Evolutionary conservation across 257 asterid species (phyloP).

Genomic region (Capsicum chinense): DNA sequence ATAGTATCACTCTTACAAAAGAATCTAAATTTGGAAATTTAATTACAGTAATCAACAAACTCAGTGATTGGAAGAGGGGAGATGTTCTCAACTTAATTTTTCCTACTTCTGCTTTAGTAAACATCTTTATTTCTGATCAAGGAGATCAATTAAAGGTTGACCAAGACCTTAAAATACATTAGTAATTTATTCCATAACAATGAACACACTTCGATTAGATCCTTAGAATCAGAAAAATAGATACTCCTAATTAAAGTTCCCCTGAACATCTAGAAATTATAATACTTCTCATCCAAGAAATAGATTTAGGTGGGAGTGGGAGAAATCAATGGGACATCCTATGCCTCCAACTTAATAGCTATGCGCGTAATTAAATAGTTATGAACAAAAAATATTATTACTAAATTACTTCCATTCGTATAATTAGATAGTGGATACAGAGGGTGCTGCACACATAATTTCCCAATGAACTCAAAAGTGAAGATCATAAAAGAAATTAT

Average conservation of each 20-base stretch:
- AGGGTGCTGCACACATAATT: neutral
- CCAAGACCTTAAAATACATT: neutral
- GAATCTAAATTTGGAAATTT: neutral
- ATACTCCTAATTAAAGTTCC: neutral
- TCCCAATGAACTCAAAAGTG: too few species aligned
- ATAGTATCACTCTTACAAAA: neutral
- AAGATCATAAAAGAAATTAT: too few species aligned
- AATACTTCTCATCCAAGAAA: neutral
- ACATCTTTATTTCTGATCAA: neutral
- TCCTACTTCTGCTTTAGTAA: constrained; percentile 14
- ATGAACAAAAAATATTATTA: neutral
- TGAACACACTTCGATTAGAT: neutral
- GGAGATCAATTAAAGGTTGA: neutral
- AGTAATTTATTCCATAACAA: neutral
- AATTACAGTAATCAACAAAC: neutral
- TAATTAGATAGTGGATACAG: neutral
- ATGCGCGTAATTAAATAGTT: neutral
- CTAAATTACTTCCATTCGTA: neutral
- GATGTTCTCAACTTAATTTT: neutral
- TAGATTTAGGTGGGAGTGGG: neutral
- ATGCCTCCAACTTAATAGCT: neutral
- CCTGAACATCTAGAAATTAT: neutral
- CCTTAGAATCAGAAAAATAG: neutral
- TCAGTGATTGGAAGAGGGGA: constrained; percentile 10
- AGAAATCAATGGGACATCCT: neutral